phyloP scores from a whole-genome alignment of 139 green algal genomes.

The Chlorella sp. region DNA sequence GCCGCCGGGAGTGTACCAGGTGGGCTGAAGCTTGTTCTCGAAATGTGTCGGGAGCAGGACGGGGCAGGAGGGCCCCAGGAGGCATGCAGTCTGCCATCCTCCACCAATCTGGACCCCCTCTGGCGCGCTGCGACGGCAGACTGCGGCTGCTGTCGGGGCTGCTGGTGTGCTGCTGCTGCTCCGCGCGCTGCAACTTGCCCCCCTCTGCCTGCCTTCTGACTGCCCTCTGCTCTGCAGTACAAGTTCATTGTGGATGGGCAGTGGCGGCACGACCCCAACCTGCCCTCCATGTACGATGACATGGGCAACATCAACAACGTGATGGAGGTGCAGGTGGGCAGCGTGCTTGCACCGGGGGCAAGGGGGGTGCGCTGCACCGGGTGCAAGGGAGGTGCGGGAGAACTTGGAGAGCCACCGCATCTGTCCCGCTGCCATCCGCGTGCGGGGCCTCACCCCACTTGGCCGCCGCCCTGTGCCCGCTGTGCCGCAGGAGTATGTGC shows the following conservation, averaged over 20 bases:
- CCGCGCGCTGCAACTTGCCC: not conserved
- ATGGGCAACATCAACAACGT: constrained; percentile 99
- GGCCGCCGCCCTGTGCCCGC: too few species aligned
- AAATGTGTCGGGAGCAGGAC: too few species aligned
- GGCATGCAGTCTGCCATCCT: too few species aligned
- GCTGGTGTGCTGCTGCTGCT: too few species aligned
- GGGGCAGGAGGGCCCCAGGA: too few species aligned
- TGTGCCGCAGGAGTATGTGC: constrained; percentile 83
- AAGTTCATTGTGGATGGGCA: constrained; percentile 98
- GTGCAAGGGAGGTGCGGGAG: too few species aligned
- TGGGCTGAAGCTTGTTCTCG: constrained; percentile 24
- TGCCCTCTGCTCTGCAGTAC: constrained; percentile 72
- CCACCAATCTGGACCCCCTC: too few species aligned
- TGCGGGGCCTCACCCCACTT: not conserved
- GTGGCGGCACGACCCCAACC: constrained; percentile 97
- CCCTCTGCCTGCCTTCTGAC: not conserved
- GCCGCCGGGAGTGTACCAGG: constrained; percentile 93
- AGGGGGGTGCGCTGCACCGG: not conserved
- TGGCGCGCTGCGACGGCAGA: too few species aligned
- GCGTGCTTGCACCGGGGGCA: not conserved
- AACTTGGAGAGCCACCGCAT: not conserved
- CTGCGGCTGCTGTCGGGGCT: too few species aligned
- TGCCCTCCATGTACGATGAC: constrained; percentile 96
- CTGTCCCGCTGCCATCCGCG: too few species aligned
- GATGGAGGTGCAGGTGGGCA: constrained; percentile 82